These are phyloP conservation scores for Phytopythium ostracodes DNA, from an alignment of 352 stramenopile species.

Conservation along the genomic window DNA sequence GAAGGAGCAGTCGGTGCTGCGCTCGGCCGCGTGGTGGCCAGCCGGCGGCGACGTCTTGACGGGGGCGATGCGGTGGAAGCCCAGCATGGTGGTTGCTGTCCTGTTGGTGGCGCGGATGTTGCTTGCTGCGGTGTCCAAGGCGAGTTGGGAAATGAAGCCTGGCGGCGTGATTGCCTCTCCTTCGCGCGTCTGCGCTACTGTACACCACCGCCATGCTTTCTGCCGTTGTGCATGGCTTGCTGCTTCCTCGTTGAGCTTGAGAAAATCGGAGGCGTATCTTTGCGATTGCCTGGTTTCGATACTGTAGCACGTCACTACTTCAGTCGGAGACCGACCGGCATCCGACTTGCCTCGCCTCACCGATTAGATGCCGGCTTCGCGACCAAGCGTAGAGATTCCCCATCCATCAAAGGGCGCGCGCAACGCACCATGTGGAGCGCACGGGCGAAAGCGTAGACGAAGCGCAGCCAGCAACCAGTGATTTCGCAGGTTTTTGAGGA, in stretches of 20 bases:
- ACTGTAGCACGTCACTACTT: neutral
- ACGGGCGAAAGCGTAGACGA: neutral
- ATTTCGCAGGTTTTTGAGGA: neutral
- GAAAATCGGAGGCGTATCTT: neutral
- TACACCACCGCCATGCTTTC: neutral
- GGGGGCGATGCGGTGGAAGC: slow-evolving; percentile 3
- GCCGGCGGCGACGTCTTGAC: neutral
- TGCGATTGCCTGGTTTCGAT: neutral
- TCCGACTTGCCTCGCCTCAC: neutral
- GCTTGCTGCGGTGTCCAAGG: neutral
- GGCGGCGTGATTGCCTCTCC: neutral
- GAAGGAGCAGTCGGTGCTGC: neutral
- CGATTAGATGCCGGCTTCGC: neutral
- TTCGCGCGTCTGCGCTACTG: neutral
- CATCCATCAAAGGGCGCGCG: neutral
- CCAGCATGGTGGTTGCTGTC: neutral
- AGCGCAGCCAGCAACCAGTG: neutral
- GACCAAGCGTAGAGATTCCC: neutral
- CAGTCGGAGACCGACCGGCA: neutral
- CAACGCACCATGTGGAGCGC: neutral
- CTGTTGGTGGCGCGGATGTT: neutral
- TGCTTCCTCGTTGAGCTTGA: neutral
- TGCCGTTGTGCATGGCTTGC: neutral
- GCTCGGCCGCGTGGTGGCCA: neutral
- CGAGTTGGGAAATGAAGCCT: slow-evolving; percentile 1